Conservation (phyloP, 768 basidiomycete genomes). For the Tylopilus intermedius region DNA sequence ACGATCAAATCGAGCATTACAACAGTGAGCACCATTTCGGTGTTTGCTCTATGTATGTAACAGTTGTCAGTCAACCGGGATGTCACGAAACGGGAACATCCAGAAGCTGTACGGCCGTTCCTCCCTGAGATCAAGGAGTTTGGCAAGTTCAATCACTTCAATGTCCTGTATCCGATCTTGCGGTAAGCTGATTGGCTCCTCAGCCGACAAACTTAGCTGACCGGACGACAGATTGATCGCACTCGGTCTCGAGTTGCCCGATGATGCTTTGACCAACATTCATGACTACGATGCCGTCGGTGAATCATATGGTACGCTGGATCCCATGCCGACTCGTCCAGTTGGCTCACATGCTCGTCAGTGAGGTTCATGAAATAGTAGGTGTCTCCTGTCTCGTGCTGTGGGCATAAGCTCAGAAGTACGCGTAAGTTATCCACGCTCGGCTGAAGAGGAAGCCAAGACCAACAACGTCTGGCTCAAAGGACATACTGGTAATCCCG, state of each 20-base stretch:
- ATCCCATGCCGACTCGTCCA: not conserved
- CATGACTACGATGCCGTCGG: conserved; percentile 41
- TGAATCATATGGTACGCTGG: conserved; percentile 38
- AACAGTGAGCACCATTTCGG: conserved; percentile 40
- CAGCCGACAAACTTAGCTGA: not conserved
- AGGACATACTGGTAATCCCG: conserved; percentile 47
- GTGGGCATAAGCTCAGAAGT: too few species aligned
- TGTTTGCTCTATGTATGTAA: not conserved
- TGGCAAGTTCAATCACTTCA: conserved; percentile 45
- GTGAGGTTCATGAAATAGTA: conserved; percentile 68
- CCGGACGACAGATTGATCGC: conserved; percentile 40
- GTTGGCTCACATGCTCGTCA: conserved; percentile 17
- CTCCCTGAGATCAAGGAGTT: conserved; percentile 51
- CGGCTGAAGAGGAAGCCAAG: conserved; percentile 44
- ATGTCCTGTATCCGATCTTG: conserved; percentile 47
- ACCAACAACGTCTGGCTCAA: conserved; percentile 57
- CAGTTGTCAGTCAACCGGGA: conserved; percentile 45
- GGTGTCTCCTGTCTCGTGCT: conserved; percentile 12
- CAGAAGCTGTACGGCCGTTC: conserved; percentile 44
- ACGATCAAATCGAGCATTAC: conserved; percentile 61
- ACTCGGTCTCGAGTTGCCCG: conserved; percentile 48
- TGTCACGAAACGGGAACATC: conserved; percentile 44
- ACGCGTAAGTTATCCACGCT: conserved; percentile 42
- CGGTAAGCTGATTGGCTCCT: conserved; percentile 26
- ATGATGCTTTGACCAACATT: conserved; percentile 46